Evolutionary conservation across 306 rosid species (phyloP), one percentile per base, ranked within the genome.

Genomic region (Acacia crassicarpa): DNA sequence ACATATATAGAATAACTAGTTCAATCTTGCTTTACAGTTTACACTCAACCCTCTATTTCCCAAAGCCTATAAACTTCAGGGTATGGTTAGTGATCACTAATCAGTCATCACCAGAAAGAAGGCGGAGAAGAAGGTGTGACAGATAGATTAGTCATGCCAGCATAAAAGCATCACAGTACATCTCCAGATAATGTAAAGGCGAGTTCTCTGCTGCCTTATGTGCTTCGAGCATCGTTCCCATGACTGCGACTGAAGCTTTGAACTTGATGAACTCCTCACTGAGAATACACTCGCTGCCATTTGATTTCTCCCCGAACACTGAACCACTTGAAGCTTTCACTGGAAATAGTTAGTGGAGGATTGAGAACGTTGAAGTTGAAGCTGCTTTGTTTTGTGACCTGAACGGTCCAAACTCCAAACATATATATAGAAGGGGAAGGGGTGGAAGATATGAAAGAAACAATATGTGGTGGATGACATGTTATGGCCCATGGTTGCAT

Each of bases 161-260:
- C 94, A 93, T 16, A 95, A 89, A 76, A 93, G 94, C 79, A 91
- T 77, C 38, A 95, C 97, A 70, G 93, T 88, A 82, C 99, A 95
- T 74, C 98, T 95, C 99, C 99, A 93, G 13, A 93, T 91, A 82
- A 95, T 91, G 87, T 95, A 95, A 78, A 95, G 94, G 84, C 99
- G 79, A 5, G 96, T 92, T 74, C 93, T 85, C 53, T 91, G 98
- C 84, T 95, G 93, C 72, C 92, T 77, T 30, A 92, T 82, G 61
- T 90, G 97, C 85, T 89, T 95, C 15, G 97, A 95, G 82, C 98
- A 89, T 75, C 91, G 73, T 25, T 84, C 87, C 91, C 85, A 88
- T 38, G 74, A 69, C 53, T 23, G 49, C 44, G 94, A 80, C 27
- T 91, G 66, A 51, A 81, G 14, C 93, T 93, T 95, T 59, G 91